Base-by-base conservation (phyloP, 2,329 filamentous ascomycete genomes). In the Decorospora gaudefroyi region DNA sequence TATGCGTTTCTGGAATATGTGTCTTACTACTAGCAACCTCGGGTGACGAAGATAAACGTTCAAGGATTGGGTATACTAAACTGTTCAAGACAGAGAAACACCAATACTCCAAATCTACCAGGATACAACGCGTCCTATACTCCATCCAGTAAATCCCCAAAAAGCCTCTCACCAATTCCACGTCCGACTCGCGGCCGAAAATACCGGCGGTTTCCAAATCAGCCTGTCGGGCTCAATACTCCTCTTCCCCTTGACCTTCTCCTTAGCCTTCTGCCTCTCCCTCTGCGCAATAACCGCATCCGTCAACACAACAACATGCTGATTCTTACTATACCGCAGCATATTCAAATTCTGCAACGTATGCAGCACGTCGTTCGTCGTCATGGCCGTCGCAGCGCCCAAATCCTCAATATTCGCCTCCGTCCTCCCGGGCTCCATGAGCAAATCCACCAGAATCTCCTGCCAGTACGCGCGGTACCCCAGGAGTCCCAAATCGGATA, bases 381-480 rank as follows among this genome's bases (percentile, higher is more conserved):
- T 97, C 92, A 99, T 97, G 2, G 91, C 87, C 6, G 93, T 83
- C 22, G 83, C 72, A 4, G 81, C 77, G 0, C 90, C 91, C 38
- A 99, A 82, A 35, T 88, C 83, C 61, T 96, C 91, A 40, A 97
- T 91, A 43, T 87, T 95, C 40, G 88, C 86, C 63, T 84, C 85
- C 9, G 86, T 83, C 6, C 84, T 82, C 2, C 69, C 69, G 2
- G 53, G 51, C 22, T 75, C 85, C 32, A 95, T 74, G n/a, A 99
- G 77, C 10, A 95, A 69, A 47, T 96, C 91, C 4, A 97, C 80
- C 23, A 99, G 88, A 34, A 90, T 90, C 69, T 99, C 93, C 19
- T 91, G 90, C 93, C 93, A 99, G 73, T 96, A 99, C 54, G 96
- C 92, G 35, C 93, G 85, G 71, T 99, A 99, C 59, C 92, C 91